A percentile compares a stretch with the other conserved stretches of the same genome.
These are phyloP conservation scores for Yarrowia phangngaensis DNA, from an alignment of 805 yeast genomes.

Conservation along the genomic window DNA sequence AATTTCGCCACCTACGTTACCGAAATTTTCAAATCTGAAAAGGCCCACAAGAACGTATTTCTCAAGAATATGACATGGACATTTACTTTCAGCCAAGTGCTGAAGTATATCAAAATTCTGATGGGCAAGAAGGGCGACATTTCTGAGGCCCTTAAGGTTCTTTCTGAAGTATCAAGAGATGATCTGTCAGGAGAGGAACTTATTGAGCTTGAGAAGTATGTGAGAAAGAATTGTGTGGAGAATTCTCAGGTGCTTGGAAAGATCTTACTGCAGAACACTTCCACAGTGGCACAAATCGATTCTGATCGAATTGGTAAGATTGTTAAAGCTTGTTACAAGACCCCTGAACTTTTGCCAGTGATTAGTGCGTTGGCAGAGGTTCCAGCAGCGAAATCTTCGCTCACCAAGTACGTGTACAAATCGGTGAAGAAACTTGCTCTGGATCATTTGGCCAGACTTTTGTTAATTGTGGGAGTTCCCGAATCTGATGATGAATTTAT, in stretches of 20 bases:
- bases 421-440: not conserved
- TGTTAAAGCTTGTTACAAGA: conserved; percentile 8
- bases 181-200: not conserved
- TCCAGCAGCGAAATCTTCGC: not conserved
- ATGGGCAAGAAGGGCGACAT: conserved; percentile 1
- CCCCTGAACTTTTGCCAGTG: conserved; percentile 1
- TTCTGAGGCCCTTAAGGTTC: conserved; percentile 4
- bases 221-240: conserved; percentile 14
- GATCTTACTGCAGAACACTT: conserved; percentile 1
- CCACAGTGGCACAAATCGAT: conserved; percentile 1
- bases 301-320: conserved; percentile 5
- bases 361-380: not conserved
- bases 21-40: not conserved
- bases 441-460: not conserved
- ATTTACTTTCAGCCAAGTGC: conserved; percentile 6
- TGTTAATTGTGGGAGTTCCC: conserved; percentile 4
- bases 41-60: not conserved
- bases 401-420: conserved; percentile 6
- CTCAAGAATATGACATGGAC: conserved; percentile 3
- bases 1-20: not conserved
- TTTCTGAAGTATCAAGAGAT: not conserved
- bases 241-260: not conserved
- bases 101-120: conserved; percentile 2
- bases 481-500: not conserved
- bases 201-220: conserved; percentile 3